A percentile compares a stretch with the other conserved stretches of the same genome.
Conservation (phyloP, 805 yeast species). For the Yarrowia keelungensis region DNA sequence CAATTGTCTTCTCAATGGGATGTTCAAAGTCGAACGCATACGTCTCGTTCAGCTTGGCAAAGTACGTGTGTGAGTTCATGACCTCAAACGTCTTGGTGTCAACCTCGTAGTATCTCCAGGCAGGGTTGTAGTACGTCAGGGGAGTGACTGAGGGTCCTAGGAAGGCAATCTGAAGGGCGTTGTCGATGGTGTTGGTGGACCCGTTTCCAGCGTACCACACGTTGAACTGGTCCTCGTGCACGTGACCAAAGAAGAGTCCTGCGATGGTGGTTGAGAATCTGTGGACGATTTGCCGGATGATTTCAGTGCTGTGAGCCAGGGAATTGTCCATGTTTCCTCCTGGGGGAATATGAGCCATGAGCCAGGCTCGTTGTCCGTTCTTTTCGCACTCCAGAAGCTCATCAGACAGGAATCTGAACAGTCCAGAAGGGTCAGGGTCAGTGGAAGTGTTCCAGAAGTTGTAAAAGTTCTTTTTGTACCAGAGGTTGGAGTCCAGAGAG, state of each 20-base stretch:
- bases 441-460: conserved; percentile 55
- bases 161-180: conserved; percentile 65
- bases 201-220: conserved; percentile 61
- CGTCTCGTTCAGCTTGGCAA: conserved; percentile 61
- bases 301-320: conserved; percentile 64
- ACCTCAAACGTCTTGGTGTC: conserved; percentile 66
- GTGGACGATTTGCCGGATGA: conserved; percentile 63
- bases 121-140: conserved; percentile 64
- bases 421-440: conserved; percentile 69
- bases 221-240: conserved; percentile 72
- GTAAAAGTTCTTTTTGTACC: conserved; percentile 69
- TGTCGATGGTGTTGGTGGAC: conserved; percentile 47
- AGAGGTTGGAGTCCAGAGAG: conserved; percentile 69
- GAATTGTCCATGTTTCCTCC: conserved; percentile 57
- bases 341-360: conserved; percentile 71
- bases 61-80: conserved; percentile 65
- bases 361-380: conserved; percentile 71
- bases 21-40: conserved; percentile 47
- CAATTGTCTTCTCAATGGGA: conserved; percentile 2
- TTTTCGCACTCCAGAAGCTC: conserved; percentile 68
- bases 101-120: conserved; percentile 75
- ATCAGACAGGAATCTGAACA: conserved; percentile 63
- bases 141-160: conserved; percentile 73
- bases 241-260: conserved; percentile 72
- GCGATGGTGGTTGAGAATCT: conserved; percentile 73